Base-by-base conservation (phyloP, 108 stramenopile genomes). In the Licmophora abbreviata region DNA sequence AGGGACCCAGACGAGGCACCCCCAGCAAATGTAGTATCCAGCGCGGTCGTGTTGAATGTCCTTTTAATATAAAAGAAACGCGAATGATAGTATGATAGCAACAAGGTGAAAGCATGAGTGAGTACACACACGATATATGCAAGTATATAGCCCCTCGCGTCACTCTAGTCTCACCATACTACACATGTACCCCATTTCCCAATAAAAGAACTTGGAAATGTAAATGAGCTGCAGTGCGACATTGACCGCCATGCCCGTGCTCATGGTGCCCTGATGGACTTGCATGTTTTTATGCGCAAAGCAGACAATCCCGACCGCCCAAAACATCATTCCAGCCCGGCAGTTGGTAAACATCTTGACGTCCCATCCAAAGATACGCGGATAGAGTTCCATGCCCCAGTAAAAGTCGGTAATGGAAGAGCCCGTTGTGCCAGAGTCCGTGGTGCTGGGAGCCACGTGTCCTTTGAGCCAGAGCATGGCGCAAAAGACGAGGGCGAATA, bases 111-210 rank as follows among this genome's bases (percentile, higher is more conserved):
- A 27, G 41, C 76, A 41, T 62, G n/a, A n/a, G n/a, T n/a, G n/a
- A n/a, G n/a, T n/a, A n/a, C n/a, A n/a, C n/a, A n/a, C n/a, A n/a
- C n/a, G n/a, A n/a, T n/a, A n/a, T n/a, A n/a, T n/a, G n/a, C n/a
- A n/a, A n/a, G n/a, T n/a, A n/a, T n/a, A n/a, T n/a, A n/a, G n/a
- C n/a, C 72, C 77, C 44, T 73, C 73, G 21, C 79, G 72, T 49
- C 76, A 74, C 22, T 60, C 58, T 55, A 81, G 80, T 50, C 95
- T 99, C 59, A 98, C 99, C 73, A 99, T 99, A 48, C 91, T 88
- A 53, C 95, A 83, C 93, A 97, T 92, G 92, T 99, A 99, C 55
- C 99, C 99, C 87, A 91, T 96, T 66, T 99, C 99, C 99, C 99
- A 99, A 26, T 68, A 58, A 72, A 93, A 98, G 83, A 99, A 99